phyloP scores from a whole-genome alignment of 371 early-diverging fungal species.

The Mortierella sp. region DNA sequence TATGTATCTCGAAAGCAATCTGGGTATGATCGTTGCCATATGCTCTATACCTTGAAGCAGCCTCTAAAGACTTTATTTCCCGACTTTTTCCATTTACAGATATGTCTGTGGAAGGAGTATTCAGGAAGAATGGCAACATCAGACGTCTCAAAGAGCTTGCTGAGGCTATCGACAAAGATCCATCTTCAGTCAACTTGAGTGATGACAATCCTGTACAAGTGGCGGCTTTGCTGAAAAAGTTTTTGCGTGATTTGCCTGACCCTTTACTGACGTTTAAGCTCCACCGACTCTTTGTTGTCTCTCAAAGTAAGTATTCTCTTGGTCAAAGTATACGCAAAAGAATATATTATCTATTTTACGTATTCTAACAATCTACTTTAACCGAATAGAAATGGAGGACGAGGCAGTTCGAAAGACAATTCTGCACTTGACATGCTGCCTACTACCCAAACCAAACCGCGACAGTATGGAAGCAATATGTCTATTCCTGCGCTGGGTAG shows the following conservation, averaged over 20 bases:
- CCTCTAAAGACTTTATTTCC: not conserved
- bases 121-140: slow-evolving; percentile 98
- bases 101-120: slow-evolving; percentile 93
- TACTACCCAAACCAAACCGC: slow-evolving; percentile 93
- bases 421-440: slow-evolving; percentile 83
- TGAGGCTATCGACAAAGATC: slow-evolving; percentile 81
- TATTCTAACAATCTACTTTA: not conserved
- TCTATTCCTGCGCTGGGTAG: slow-evolving; percentile 86
- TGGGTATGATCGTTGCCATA: not conserved
- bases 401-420: slow-evolving; percentile 64
- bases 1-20: slow-evolving; percentile 62
- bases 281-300: slow-evolving; percentile 82
- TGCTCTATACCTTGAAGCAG: too few relatives aligned
- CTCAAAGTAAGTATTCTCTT: slow-evolving; percentile 72
- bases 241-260: slow-evolving; percentile 93
- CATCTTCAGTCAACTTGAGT: slow-evolving; percentile 72
- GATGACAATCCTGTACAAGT: slow-evolving; percentile 90
- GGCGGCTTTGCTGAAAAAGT: slow-evolving; percentile 95
- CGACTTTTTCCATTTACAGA: slow-evolving; percentile 62
- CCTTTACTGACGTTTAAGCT: slow-evolving; percentile 92
- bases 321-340: not conserved
- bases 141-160: slow-evolving; percentile 82
- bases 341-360: not conserved
- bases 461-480: slow-evolving; percentile 91
- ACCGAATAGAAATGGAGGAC: slow-evolving; percentile 62